A percentile compares a stretch with the other conserved stretches of the same genome.
phyloP scores from a whole-genome alignment of 75 land plant species.

The Picea glauca region DNA sequence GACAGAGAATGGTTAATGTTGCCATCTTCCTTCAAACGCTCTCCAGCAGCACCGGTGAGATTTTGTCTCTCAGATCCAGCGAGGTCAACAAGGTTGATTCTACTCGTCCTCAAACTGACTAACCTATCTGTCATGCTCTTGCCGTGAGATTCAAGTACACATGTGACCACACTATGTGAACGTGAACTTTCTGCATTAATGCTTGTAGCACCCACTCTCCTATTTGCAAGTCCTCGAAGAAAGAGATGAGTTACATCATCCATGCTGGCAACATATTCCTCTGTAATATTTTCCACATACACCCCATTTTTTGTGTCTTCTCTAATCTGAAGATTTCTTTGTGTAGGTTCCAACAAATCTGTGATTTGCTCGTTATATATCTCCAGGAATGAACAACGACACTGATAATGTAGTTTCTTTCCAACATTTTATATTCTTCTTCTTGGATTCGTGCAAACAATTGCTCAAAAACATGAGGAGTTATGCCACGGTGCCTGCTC shows the following conservation, averaged over 20 bases:
- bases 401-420: no score
- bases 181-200: conserved; percentile 84
- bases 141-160: conserved; percentile 71
- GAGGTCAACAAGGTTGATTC: conserved; percentile 93
- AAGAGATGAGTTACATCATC: conserved; percentile 73
- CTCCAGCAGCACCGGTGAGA: conserved; percentile 92
- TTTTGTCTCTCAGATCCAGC: conserved; percentile 98
- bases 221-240: conserved; percentile 12
- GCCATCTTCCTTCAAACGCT: conserved; percentile 89
- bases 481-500: no score
- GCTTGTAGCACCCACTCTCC: conserved; percentile 76
- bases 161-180: conserved; percentile 82
- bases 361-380: not conserved
- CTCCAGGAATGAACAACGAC: no score
- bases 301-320: conserved; percentile 78
- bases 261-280: conserved; percentile 68
- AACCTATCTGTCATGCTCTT: conserved; percentile 77
- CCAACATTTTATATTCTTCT: no score
- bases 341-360: conserved; percentile 65
- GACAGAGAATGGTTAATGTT: conserved; percentile 93
- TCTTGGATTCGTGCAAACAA: no score
- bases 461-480: no score
- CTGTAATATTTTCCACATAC: conserved; percentile 78
- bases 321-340: conserved; percentile 65
- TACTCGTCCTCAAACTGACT: conserved; percentile 73